Conservation (phyloP, 202 grass and related monocot species). For the Elaeis oleifera region DNA sequence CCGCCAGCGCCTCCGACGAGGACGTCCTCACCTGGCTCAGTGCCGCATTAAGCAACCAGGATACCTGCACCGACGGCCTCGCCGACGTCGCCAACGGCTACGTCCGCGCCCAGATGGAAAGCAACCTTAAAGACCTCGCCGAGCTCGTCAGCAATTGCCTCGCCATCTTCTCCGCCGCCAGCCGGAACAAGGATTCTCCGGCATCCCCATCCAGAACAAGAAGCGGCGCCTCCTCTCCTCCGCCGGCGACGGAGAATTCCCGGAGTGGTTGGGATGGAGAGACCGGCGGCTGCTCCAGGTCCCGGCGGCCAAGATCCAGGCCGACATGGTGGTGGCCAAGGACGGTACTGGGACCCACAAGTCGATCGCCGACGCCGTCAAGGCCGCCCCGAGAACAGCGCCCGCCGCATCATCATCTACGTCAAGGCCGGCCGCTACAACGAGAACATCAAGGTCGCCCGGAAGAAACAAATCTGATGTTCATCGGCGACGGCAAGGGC, state of each 20-base stretch:
- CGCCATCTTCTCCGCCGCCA: conserved; percentile 40
- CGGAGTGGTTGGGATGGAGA: conserved; percentile 33
- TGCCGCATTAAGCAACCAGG: conserved; percentile 49
- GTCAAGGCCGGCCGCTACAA: conserved; percentile 45
- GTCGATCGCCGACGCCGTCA: conserved; percentile 37
- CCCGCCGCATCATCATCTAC: conserved; percentile 44
- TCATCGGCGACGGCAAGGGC: conserved; percentile 43
- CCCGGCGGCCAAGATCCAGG: conserved; percentile 26
- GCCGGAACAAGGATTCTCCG: conserved; percentile 28
- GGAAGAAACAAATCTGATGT: conserved; percentile 53
- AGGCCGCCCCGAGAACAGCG: conserved; percentile 43
- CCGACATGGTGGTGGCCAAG: conserved; percentile 44
- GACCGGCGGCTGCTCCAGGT: conserved; percentile 37
- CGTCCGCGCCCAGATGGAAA: conserved; percentile 33
- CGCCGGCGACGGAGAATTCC: conserved; percentile 25
- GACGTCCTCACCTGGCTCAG: conserved; percentile 59
- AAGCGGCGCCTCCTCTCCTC: conserved; percentile 15
- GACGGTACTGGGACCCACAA: conserved; percentile 41
- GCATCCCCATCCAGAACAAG: conserved; percentile 36
- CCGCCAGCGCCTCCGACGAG: conserved; percentile 15
- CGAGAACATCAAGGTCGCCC: conserved; percentile 50
- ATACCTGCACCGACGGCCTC: conserved; percentile 47
- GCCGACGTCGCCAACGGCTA: conserved; percentile 9
- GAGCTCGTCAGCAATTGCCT: conserved; percentile 55
- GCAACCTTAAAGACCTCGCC: conserved; percentile 31